Evolutionary conservation across 768 basidiomycete species (phyloP).

Genomic region (Suillus plorans): DNA sequence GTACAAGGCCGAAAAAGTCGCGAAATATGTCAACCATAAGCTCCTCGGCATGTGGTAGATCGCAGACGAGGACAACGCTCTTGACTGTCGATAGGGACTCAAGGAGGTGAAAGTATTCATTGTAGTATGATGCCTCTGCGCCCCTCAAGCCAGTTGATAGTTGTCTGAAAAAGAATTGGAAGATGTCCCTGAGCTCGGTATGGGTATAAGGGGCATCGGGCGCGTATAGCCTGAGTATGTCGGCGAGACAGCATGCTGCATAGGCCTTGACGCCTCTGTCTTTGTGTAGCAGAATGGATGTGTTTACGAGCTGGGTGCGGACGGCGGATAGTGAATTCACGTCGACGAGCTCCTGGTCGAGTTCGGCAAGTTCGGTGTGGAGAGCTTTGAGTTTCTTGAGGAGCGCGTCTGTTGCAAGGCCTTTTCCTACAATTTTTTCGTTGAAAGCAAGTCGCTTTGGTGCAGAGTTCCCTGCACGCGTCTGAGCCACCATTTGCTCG

Average conservation of each 20-base stretch:
- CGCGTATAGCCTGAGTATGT: conserved; percentile 90
- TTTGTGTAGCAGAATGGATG: conserved; percentile 86
- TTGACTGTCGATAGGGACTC: conserved; percentile 94
- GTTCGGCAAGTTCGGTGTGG: conserved; percentile 71
- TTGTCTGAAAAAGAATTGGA: conserved; percentile 93
- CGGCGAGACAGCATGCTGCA: conserved; percentile 91
- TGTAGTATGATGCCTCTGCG: conserved; percentile 80
- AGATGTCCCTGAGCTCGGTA: conserved; percentile 89
- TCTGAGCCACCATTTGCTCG: conserved; percentile 68
- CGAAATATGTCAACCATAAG: conserved; percentile 82
- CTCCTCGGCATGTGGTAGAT: conserved; percentile 84
- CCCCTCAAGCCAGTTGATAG: conserved; percentile 73
- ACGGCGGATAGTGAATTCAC: conserved; percentile 63
- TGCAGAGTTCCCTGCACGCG: conserved; percentile 54
- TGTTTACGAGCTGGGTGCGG: conserved; percentile 77
- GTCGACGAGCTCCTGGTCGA: conserved; percentile 90
- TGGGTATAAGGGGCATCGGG: conserved; percentile 96
- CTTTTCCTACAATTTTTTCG: conserved; percentile 79
- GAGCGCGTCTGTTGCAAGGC: conserved; percentile 75
- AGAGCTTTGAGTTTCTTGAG: conserved; percentile 83
- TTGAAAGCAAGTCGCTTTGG: conserved; percentile 70
- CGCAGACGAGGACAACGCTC: conserved; percentile 90
- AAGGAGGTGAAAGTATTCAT: conserved; percentile 92
- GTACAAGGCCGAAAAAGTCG: conserved; percentile 77
- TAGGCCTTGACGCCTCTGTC: conserved; percentile 96